Evolutionary conservation across 768 basidiomycete species (phyloP), one percentile per base, ranked within the genome.

Genomic region (Termitomyces sp.): DNA sequence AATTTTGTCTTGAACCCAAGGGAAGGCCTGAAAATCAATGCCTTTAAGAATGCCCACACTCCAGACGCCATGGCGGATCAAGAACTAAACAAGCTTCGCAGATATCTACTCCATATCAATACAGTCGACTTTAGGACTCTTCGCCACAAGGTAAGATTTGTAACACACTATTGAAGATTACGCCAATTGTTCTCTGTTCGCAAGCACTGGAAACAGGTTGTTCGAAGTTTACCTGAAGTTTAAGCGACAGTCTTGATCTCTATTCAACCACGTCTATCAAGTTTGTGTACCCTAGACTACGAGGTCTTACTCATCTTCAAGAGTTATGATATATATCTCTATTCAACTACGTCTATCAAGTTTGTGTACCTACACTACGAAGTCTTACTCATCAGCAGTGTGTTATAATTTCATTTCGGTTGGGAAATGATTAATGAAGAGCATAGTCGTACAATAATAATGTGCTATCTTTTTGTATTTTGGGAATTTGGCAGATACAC

Each of bases 1-100:
- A 94, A 94, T 65, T 94, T 94, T 69, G 93, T 92, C 3, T 73
- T 94, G 56, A 94, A 96, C 64, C 90, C 91, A 1, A 78, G 76
- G 41, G 84, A 91, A 69, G 93, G 92, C 5, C 75, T 95, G 36
- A 92, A 90, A 69, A 91, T 94, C 25, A 79, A 81, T 23, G 81
- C 93, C 0, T 95, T 89, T 76, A 89, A 86, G 68, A 79, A 85
- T 58, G 89, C 89, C 2, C 85, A 89, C 62, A 89, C 85, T 9
- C 66, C 73, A 10, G 80, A 83, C 60, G 77, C 81, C 7, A 71
- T 73, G 65, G 84, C 78, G 13, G 88, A 94, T 66, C 76, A 81
- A 41, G 91, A 92, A 61, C 74, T 94, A 11, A 72, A 76, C 32
- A 86, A 82, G 60, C 70, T 91, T n/a, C 68, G 77, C 18, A 72